Percentiles rank a stretch among this genome's conserved stretches.
Conservation (phyloP, 352 stramenopile species). For the Pythium coloratum region DNA sequence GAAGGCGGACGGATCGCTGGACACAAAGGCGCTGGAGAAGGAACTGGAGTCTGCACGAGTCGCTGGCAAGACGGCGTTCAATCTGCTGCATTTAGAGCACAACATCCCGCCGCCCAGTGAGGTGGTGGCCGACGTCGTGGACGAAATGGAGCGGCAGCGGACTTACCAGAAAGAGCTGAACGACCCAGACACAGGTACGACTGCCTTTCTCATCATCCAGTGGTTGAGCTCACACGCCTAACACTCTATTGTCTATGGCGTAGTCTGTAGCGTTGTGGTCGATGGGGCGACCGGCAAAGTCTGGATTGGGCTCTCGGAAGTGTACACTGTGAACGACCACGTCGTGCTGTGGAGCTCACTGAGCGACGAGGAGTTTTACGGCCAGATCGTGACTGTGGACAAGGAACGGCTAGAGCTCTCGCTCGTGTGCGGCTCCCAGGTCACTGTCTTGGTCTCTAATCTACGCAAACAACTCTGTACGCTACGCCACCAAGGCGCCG, state of each 20-base stretch:
- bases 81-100: conserved; percentile 55
- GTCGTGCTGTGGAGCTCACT: conserved; percentile 53
- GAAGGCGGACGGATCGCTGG: conserved; percentile 5
- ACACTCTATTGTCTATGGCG: neutral
- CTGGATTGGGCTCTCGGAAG: conserved; percentile 22
- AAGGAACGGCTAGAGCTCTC: conserved; percentile 39
- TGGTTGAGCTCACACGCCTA: too few relatives aligned
- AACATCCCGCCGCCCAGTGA: conserved; percentile 37
- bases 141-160: conserved; percentile 23
- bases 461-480: conserved; percentile 43
- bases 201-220: neutral
- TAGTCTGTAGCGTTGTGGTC: conserved; percentile 22
- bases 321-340: conserved; percentile 47
- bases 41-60: conserved; percentile 33
- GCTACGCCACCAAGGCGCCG: conserved; percentile 33
- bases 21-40: conserved; percentile 25
- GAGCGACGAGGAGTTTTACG: conserved; percentile 64
- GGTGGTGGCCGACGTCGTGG: conserved; percentile 42
- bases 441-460: conserved; percentile 32
- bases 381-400: conserved; percentile 44
- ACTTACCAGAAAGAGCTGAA: conserved; percentile 20
- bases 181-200: conserved; percentile 22
- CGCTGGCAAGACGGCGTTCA: conserved; percentile 42
- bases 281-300: conserved; percentile 18
- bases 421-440: conserved; percentile 52